Conservation (phyloP, 2,329 filamentous ascomycete species). For the Acrocalymma vagum region DNA sequence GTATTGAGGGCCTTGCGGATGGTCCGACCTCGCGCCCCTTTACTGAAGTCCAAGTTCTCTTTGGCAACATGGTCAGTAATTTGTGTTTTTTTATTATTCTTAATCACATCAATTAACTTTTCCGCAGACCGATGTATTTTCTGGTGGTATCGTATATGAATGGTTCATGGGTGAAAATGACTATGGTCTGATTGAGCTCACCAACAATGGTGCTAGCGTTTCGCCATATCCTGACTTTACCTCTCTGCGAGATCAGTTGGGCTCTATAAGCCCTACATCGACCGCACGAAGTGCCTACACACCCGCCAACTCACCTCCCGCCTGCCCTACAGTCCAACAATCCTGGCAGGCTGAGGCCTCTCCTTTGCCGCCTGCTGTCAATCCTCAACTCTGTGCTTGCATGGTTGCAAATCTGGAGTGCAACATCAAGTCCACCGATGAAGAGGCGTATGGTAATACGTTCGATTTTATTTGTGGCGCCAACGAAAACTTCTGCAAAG, state of each 20-base stretch:
- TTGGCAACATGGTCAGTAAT: conserved; percentile 88
- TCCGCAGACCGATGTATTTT: conserved; percentile 85
- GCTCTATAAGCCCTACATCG: conserved; percentile 69
- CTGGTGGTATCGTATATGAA: conserved; percentile 98
- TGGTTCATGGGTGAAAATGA: conserved; percentile 93
- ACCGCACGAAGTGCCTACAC: conserved; percentile 73
- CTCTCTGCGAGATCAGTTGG: conserved; percentile 74
- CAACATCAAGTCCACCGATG: conserved; percentile 68
- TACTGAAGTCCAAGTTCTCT: conserved; percentile 84
- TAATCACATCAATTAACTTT: too few relatives aligned
- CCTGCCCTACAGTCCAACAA: conserved; percentile 72
- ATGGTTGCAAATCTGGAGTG: conserved; percentile 80
- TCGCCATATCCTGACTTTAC: conserved; percentile 77
- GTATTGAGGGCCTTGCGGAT: conserved; percentile 65
- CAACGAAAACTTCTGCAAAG: conserved; percentile 65
- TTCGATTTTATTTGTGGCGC: conserved; percentile 78
- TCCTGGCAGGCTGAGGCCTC: conserved; percentile 74
- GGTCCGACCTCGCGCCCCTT: conserved; percentile 73
- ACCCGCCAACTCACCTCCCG: conserved; percentile 71
- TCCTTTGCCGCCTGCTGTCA: conserved; percentile 82
- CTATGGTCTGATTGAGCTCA: conserved; percentile 79
- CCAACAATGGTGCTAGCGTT: conserved; percentile 64
- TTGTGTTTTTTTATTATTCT: too few relatives aligned
- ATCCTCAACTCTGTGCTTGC: conserved; percentile 82
- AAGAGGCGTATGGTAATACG: conserved; percentile 68